Base-by-base conservation (phyloP, 768 basidiomycete species). In the Serpula lacrymans region DNA sequence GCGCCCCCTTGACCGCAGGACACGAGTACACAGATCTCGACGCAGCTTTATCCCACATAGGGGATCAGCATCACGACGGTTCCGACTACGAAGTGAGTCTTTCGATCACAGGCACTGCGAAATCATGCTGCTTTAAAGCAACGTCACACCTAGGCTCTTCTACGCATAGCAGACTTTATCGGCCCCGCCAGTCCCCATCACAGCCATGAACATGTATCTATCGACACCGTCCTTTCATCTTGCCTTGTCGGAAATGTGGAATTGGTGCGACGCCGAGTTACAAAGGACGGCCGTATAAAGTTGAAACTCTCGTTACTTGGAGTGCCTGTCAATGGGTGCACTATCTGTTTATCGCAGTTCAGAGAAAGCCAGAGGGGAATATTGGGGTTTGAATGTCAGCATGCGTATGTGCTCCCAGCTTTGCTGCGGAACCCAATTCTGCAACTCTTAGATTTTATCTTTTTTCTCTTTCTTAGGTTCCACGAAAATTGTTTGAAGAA, bases 301-400 rank as follows among this genome's bases (percentile, higher is more conserved):
- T 51, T 86, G 32, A 89, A 87, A 64, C 59, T 88, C 35, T 67
- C 70, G 6, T 56, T 88, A 36, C 62, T 85, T 14, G 87, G 81
- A 27, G 65, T 73, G 11, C 52, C 68, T 1, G 84, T 89, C 24
- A 77, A 82, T 47, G 77, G 77, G 52, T 90, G 88, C 59, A 74
- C 80, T 28, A 80, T 88, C 36, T 89, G 88, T 55, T 63, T 87
- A 56, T 73, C 70, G 34, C 82, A 82, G 61, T 89, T 86, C 64
- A 78, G 68, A 60, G 69, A 64, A 6, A 74, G 62, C 13, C 81
- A 88, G 43, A 49, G 53, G 41, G 83, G 74, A 11, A 73, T 73
- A 24, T 52, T 84, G 59, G 72, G 75, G 3, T 73, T 74, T 11
- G 62, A 54, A 14, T 89, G 86, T 57, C 68, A 65, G 46, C 86